Evolutionary conservation across 768 basidiomycete genomes (phyloP), one percentile per base, ranked within the genome.

Genomic region (Cystofilobasidium macerans): DNA sequence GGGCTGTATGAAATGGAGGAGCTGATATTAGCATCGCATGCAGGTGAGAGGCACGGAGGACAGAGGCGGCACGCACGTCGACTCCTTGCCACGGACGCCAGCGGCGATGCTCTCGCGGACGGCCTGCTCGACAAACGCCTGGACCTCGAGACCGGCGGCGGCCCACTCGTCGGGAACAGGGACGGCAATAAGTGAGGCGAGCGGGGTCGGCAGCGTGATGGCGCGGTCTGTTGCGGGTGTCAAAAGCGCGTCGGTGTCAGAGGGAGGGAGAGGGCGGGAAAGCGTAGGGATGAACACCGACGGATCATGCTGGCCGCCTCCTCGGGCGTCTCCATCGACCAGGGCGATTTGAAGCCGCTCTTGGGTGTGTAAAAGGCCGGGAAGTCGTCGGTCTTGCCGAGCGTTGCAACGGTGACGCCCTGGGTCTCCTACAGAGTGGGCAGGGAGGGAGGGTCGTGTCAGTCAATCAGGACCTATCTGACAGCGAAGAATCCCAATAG

Each of bases 281-380:
- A 5, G 30, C 67, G 65, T 26, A 18, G 1, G 20, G 26, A 16
- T 4, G 16, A 20, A 20, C 7, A 75, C 85, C 68, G 68, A 91
- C 90, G 76, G 38, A 97, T 81, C 16, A 95, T 79, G 36, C 78
- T 78, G 0, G 94, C 95, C 18, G 88, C 91, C 7, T 80, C 76
- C 9, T 71, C 53, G 0, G 89, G 84, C 66, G 84, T 79, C 57
- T 81, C 76, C 5, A 87, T 79, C 59, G 80, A 81, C 88, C 90
- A 94, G 4, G 92, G 88, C 26, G 84, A 85, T 89, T 87, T 79
- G 73, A 85, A 85, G 0, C 94, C 94, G 69, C 89, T 92, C 59
- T 78, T 79, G 22, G 87, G 86, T 16, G 84, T 82, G 75, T 91
- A 99, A 78, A 99, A 99, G 0, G 93, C 95, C 2, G 95, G 95